Percentiles rank a stretch among this genome's conserved stretches.
Conservation (phyloP, 768 basidiomycete genomes). For the Tricholoma bakamatsutake region DNA sequence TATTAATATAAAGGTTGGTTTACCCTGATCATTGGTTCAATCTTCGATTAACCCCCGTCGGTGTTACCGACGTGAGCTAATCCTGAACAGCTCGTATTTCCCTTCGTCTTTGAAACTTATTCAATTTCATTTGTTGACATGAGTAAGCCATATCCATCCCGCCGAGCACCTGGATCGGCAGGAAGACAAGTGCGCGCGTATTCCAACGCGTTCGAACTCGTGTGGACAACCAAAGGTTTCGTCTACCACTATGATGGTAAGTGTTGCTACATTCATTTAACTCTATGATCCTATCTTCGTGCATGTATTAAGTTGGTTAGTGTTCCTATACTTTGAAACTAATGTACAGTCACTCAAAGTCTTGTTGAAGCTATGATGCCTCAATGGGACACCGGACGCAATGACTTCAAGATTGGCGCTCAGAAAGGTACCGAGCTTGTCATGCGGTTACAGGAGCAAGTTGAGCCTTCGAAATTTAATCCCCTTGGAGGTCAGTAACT, state of each 20-base stretch:
- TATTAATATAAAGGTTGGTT: no score
- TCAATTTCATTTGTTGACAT: background rate
- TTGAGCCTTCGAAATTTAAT: conserved; percentile 18
- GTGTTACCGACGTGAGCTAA: conserved; percentile 1
- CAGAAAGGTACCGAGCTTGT: conserved; percentile 25
- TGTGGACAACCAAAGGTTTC: conserved; percentile 11
- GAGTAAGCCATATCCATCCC: background rate
- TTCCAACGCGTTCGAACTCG: conserved; percentile 19
- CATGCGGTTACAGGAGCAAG: conserved; percentile 21
- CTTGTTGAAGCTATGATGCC: conserved; percentile 16
- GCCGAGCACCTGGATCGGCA: conserved; percentile 5
- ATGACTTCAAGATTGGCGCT: conserved; percentile 17
- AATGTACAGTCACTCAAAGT: background rate
- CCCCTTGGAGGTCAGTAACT: conserved; percentile 20
- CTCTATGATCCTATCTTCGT: background rate
- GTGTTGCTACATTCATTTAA: background rate
- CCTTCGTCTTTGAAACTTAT: background rate
- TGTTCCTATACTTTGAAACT: background rate
- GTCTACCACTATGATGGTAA: conserved; percentile 23
- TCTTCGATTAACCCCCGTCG: background rate
- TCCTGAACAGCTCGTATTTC: background rate
- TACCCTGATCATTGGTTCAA: no score
- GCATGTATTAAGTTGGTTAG: conserved; percentile 7
- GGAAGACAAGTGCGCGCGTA: conserved; percentile 7
- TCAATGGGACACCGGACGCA: conserved; percentile 14